These are phyloP conservation scores for Neonectria neomacrospora DNA, from an alignment of 2,329 filamentous ascomycete species.

Conservation along the genomic window DNA sequence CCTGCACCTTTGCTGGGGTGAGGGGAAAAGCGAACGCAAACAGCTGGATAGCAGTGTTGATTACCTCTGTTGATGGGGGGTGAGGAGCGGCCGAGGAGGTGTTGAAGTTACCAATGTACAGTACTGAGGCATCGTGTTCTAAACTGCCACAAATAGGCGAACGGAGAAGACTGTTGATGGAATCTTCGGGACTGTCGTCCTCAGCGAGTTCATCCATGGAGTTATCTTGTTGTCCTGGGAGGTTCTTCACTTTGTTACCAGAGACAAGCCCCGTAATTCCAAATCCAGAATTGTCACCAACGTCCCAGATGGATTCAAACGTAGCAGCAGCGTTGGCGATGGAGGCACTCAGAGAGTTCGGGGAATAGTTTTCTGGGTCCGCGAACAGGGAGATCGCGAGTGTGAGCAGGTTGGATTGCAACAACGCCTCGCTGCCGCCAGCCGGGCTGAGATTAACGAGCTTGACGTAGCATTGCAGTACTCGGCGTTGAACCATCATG, in stretches of 20 bases:
- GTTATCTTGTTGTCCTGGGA: conserved; percentile 75
- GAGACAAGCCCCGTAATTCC: conserved; percentile 88
- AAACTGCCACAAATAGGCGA: conserved; percentile 84
- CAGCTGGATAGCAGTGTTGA: conserved; percentile 92
- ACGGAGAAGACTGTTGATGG: conserved; percentile 69
- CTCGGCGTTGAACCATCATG: conserved; percentile 90
- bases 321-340: conserved; percentile 90
- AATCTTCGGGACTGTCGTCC: conserved; percentile 69
- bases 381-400: conserved; percentile 92
- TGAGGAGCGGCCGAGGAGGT: conserved; percentile 67
- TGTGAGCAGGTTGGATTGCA: conserved; percentile 92
- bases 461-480: conserved; percentile 94
- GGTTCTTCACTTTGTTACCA: conserved; percentile 76
- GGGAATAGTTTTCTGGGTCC: conserved; percentile 88
- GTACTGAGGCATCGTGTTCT: conserved; percentile 87
- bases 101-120: conserved; percentile 70
- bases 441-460: conserved; percentile 88
- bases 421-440: conserved; percentile 83
- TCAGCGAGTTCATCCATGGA: conserved; percentile 58
- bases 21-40: conserved; percentile 93
- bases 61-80: conserved; percentile 89
- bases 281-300: conserved; percentile 93
- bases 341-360: conserved; percentile 86
- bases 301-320: conserved; percentile 95
- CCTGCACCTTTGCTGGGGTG: conserved; percentile 90